Evolutionary conservation across 2,329 filamentous ascomycete species (phyloP).

Genomic region (Aspergillus quadrilineatus): DNA sequence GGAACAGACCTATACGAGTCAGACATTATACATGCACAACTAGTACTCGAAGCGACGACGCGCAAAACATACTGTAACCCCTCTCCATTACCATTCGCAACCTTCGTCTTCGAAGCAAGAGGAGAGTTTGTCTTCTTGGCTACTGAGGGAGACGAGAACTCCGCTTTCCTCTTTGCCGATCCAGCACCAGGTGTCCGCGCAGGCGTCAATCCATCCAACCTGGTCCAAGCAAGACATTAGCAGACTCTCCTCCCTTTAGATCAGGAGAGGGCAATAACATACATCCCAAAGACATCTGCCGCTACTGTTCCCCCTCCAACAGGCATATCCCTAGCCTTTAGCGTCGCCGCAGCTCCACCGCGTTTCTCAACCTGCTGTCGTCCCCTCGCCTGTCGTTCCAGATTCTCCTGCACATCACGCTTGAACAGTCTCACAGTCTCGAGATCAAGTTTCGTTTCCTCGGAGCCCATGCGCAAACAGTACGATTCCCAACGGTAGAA

Average conservation of each 20-base stretch:
- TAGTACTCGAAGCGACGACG: neutral
- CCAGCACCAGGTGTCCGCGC: slow-evolving; percentile 38
- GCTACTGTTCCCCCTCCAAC: slow-evolving; percentile 52
- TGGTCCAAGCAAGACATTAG: slow-evolving; percentile 27
- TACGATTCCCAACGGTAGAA: slow-evolving; percentile 99
- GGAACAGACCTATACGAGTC: slow-evolving; percentile 51
- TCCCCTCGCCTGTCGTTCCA: slow-evolving; percentile 68
- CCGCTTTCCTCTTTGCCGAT: slow-evolving; percentile 55
- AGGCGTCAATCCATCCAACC: slow-evolving; percentile 67
- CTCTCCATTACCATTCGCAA: slow-evolving; percentile 35
- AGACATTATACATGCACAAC: slow-evolving; percentile 3
- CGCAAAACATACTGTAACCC: slow-evolving; percentile 39
- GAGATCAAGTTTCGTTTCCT: slow-evolving; percentile 70
- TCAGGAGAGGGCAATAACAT: slow-evolving; percentile 27
- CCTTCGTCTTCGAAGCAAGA: slow-evolving; percentile 41
- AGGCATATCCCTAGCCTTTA: slow-evolving; percentile 56
- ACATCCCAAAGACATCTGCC: slow-evolving; percentile 82
- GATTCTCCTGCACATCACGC: slow-evolving; percentile 76
- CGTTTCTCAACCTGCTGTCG: slow-evolving; percentile 63
- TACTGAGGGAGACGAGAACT: slow-evolving; percentile 48
- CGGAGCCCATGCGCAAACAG: slow-evolving; percentile 86
- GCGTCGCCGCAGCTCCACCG: slow-evolving; percentile 54
- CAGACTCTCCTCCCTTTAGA: neutral
- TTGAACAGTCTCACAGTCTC: slow-evolving; percentile 76
- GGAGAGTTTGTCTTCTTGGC: slow-evolving; percentile 53